Percentiles rank a stretch among this genome's conserved stretches.
phyloP scores from a whole-genome alignment of 371 early-diverging fungal genomes.

The Mucor racemosus region DNA sequence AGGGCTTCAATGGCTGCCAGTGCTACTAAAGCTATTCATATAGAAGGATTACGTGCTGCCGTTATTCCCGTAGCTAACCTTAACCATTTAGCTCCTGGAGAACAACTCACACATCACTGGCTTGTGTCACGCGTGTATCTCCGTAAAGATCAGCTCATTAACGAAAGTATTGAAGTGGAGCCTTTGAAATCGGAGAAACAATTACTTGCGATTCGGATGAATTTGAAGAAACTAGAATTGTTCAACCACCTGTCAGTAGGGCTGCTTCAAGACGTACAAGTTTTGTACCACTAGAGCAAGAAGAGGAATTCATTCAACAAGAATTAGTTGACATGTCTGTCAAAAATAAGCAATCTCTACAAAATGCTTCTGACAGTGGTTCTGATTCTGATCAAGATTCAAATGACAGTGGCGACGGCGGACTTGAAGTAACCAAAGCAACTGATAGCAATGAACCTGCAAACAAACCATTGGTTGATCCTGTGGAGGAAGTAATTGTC shows the following conservation, averaged over 20 bases:
- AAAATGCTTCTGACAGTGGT: neutral
- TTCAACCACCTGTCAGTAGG: slow-evolving; percentile 10
- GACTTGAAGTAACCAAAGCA: neutral
- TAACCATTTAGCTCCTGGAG: slow-evolving; percentile 56
- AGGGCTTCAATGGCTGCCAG: slow-evolving; percentile 14
- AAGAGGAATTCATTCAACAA: slow-evolving; percentile 1
- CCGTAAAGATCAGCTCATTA: slow-evolving; percentile 65
- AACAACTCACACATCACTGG: slow-evolving; percentile 68
- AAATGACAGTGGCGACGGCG: neutral
- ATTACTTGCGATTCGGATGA: slow-evolving; percentile 18
- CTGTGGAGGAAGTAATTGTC: neutral
- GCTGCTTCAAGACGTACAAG: slow-evolving; percentile 17
- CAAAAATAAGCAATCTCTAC: neutral
- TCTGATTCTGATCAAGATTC: neutral
- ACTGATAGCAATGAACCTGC: slow-evolving; percentile 2
- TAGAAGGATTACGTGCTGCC: slow-evolving; percentile 41
- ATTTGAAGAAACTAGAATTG: slow-evolving; percentile 12
- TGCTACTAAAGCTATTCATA: slow-evolving; percentile 33
- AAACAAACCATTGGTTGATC: neutral
- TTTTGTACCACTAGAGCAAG: slow-evolving; percentile 5
- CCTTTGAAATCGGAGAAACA: slow-evolving; percentile 51
- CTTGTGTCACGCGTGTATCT: slow-evolving; percentile 72
- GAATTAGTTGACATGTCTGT: slow-evolving; percentile 11
- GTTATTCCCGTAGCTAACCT: slow-evolving; percentile 58
- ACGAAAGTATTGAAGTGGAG: slow-evolving; percentile 68